These are phyloP conservation scores for Gossypium turneri DNA, from an alignment of 345 rosid species.

Conservation along the genomic window DNA sequence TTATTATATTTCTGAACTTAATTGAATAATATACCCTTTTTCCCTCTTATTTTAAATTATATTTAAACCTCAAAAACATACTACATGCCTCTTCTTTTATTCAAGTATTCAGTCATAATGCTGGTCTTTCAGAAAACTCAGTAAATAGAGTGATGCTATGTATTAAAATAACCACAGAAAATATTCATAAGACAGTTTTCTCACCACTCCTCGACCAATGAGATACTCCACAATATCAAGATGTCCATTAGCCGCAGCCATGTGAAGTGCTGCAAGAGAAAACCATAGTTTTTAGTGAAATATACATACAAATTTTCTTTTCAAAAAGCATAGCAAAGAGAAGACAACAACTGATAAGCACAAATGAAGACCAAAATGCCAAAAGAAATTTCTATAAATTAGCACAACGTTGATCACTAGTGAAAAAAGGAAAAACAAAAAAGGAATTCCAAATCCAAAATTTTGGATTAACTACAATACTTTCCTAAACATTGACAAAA, in stretches of 20 bases:
- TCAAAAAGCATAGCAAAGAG: background rate
- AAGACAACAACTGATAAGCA: background rate
- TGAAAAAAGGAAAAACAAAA: background rate
- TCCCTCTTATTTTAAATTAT: background rate
- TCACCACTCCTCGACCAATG: slow-evolving; percentile 64
- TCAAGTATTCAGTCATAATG: background rate
- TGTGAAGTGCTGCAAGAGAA: slow-evolving; percentile 67
- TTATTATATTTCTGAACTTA: background rate
- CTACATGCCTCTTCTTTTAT: background rate
- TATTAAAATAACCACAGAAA: background rate
- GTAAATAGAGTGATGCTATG: background rate
- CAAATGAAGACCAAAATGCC: background rate
- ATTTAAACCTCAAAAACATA: background rate
- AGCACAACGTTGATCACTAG: background rate
- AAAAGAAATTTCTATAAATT: background rate
- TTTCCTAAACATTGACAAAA: background rate
- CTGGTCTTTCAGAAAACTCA: background rate
- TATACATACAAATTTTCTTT: background rate
- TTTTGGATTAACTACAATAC: background rate
- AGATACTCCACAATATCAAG: slow-evolving; percentile 65
- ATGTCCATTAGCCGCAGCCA: slow-evolving; percentile 95
- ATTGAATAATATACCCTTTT: background rate
- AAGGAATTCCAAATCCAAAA: background rate
- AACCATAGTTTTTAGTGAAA: slow-evolving; percentile 1
- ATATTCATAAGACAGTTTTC: slow-evolving; percentile 16